phyloP scores from a whole-genome alignment of 129 eudicot genomes.

The Flaveria sonorensis region DNA sequence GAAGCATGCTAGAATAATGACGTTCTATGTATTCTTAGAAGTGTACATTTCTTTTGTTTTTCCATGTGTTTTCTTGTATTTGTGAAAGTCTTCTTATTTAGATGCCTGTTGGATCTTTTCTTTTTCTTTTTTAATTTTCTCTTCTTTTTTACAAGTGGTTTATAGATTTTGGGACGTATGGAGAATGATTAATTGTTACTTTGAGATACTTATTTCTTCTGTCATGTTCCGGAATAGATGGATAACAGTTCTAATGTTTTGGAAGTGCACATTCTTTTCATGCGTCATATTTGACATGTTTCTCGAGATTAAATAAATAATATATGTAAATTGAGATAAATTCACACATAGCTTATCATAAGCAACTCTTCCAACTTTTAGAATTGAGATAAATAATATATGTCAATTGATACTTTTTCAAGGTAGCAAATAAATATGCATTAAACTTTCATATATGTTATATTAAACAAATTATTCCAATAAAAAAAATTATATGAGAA shows the following conservation, averaged over 20 bases:
- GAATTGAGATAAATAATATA: too few species aligned
- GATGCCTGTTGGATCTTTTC: conserved; percentile 18
- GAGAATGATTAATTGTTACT: conserved; percentile 29
- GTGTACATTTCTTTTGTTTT: conserved; percentile 36
- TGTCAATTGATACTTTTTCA: too few species aligned
- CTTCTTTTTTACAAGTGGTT: conserved; percentile 20
- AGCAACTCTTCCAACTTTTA: too few species aligned
- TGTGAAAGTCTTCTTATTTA: conserved; percentile 18
- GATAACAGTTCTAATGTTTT: conserved; percentile 17
- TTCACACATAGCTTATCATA: too few species aligned
- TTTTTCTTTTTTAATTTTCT: background rate
- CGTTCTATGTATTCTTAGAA: conserved; percentile 41
- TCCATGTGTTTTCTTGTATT: conserved; percentile 32
- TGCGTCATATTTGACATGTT: too few species aligned
- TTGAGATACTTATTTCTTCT: conserved; percentile 29
- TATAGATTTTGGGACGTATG: conserved; percentile 40
- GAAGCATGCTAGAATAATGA: conserved; percentile 45
- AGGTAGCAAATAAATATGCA: too few species aligned
- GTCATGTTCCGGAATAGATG: conserved; percentile 20
- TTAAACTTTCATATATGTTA: too few species aligned
- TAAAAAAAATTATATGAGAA: too few species aligned
- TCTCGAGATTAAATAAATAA: too few species aligned
- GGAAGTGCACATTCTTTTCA: background rate
- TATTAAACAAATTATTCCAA: too few species aligned
- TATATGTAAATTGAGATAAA: too few species aligned